Base-by-base conservation (phyloP, 2,329 filamentous ascomycete genomes). In the Daldinia eschscholtzii region DNA sequence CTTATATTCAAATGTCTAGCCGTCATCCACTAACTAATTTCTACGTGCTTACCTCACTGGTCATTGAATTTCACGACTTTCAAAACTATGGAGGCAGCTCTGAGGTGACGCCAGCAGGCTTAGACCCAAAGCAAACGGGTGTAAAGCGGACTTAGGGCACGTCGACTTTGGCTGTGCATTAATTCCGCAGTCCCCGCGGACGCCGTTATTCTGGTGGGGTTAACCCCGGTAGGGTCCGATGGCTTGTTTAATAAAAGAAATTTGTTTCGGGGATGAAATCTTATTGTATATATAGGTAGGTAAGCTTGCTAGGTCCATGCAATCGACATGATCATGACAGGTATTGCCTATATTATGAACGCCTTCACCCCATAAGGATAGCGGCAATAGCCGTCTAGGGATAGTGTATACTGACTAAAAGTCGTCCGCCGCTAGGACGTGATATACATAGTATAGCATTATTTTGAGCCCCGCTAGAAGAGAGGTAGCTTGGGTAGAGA, bases 91-190 rank as follows among this genome's bases (percentile, higher is more conserved):
- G 39, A 64, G 56, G 50, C 20, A 60, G 42, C 50, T 39, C 50
- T 41, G 23, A 58, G 64, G 56, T 67, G 59, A 70, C 64, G 67
- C 65, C 13, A 57, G 53, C 6, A 57, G 35, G 33, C 5, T 26
- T 26, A 28, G 12, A 39, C 20, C 6, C 13, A 13, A 41, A 7
- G 23, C 37, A 41, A 13, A 33, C 46, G 65, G 57, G 6, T 39
- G 46, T 62, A 63, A 63, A 63, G 35, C 67, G 67, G 67, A 67
- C 18, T 67, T 70, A 70, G 37, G 53, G 52, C 15, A 41, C 2
- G 7, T 28, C 12, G 12, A 28, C 12, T 28, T 9, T 37, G 26
- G 33, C 18, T 37, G 37, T 64, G 61, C 65, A 68, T 61, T 46
- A 68, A 68, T 46, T 35, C 33, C 33, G 33, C 2, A 7, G 10